Conservation (phyloP, 1,139 yeast species). For the Candida tetrigidarum region DNA sequence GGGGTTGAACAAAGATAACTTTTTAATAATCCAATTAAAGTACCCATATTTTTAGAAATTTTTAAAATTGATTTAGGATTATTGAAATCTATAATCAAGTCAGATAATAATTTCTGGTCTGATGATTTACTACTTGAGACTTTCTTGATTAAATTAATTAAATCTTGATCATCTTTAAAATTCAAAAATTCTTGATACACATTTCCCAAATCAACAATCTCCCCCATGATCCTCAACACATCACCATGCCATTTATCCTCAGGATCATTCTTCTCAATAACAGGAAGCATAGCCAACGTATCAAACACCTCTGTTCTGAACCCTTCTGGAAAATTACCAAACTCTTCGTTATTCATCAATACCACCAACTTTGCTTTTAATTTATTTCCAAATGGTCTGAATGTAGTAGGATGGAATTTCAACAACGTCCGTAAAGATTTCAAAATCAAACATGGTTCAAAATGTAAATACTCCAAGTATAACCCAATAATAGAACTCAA, state of each 20-base stretch:
- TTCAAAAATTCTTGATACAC: conserved; percentile 64
- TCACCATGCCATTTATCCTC: conserved; percentile 52
- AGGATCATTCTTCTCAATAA: conserved; percentile 55
- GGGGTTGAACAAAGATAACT: conserved; percentile 51
- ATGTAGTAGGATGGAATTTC: conserved; percentile 72
- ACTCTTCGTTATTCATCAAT: conserved; percentile 33
- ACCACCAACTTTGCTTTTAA: conserved; percentile 51
- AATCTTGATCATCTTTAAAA: conserved; percentile 55
- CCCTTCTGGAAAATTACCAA: conserved; percentile 32
- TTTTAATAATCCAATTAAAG: conserved; percentile 48
- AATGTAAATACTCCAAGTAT: conserved; percentile 49
- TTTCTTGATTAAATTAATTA: conserved; percentile 34
- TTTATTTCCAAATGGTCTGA: conserved; percentile 75
- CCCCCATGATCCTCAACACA: conserved; percentile 40
- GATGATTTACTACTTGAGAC: conserved; percentile 19
- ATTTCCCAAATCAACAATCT: conserved; percentile 53
- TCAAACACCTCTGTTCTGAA: conserved; percentile 49
- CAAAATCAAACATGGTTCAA: conserved; percentile 45
- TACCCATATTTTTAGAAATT: conserved; percentile 52
- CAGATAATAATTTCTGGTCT: conserved; percentile 13
- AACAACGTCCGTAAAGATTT: conserved; percentile 55
- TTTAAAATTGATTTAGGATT: conserved; percentile 52
- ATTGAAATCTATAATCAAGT: conserved; percentile 59
- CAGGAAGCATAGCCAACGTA: conserved; percentile 63
- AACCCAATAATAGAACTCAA: conserved; percentile 63